phyloP scores from a whole-genome alignment of 257 asterid genomes.

The Solanum chmielewskii region DNA sequence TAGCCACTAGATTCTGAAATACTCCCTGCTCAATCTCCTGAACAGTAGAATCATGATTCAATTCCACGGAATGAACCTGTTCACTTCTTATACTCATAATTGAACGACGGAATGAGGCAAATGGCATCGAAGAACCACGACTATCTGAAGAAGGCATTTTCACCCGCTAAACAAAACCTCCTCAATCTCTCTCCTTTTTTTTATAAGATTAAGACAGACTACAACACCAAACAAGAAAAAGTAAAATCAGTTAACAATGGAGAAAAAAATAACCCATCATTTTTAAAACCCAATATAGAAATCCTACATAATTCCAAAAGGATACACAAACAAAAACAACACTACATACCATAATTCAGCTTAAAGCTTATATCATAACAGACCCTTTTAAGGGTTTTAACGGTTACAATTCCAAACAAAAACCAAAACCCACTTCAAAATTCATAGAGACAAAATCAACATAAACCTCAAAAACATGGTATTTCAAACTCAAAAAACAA shows the following conservation, averaged over 20 bases:
- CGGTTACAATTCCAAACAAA: background rate
- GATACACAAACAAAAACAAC: background rate
- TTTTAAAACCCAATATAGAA: background rate
- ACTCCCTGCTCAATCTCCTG: conserved; percentile 26
- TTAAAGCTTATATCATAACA: background rate
- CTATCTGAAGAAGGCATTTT: conserved; percentile 67
- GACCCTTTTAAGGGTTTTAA: background rate
- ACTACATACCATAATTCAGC: background rate
- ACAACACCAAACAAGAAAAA: background rate
- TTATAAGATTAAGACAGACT: background rate
- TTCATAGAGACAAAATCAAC: background rate
- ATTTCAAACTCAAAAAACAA: background rate
- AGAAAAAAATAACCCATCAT: background rate
- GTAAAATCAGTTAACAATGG: background rate
- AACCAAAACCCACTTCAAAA: background rate
- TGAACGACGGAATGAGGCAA: conserved; percentile 78
- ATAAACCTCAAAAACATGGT: background rate
- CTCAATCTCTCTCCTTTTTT: background rate
- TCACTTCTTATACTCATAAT: conserved; percentile 45
- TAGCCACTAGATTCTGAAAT: conserved; percentile 45
- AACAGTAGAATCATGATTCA: conserved; percentile 26
- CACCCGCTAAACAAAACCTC: conserved; percentile 4
- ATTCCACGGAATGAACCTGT: conserved; percentile 49
- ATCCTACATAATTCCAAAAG: background rate
- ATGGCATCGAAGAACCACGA: conserved; percentile 49